phyloP scores from a whole-genome alignment of 2,329 filamentous ascomycete genomes.

The Graphilbum ipis-grandicollis region DNA sequence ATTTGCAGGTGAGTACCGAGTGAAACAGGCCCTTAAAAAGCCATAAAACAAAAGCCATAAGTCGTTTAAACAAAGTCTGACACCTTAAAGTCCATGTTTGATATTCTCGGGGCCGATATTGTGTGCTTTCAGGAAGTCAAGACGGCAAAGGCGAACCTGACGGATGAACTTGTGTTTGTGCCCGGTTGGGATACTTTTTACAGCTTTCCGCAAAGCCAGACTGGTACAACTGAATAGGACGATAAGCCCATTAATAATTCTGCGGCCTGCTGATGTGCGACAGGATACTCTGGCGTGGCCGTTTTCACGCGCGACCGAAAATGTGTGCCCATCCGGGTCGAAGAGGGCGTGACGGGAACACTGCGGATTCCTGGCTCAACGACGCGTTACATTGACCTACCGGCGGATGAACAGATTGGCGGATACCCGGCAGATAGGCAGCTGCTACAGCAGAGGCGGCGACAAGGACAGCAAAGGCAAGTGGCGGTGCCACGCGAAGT shows the following conservation, averaged over 20 bases:
- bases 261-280: constrained; percentile 1
- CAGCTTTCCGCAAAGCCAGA: constrained; percentile 83
- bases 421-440: constrained; percentile 66
- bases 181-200: constrained; percentile 95
- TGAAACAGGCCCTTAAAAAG: not conserved
- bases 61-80: too few relatives aligned
- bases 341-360: constrained; percentile 82
- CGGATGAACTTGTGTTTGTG: constrained; percentile 89
- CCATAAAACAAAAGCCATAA: not conserved
- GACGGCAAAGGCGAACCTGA: constrained; percentile 81
- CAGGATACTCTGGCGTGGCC: constrained; percentile 88
- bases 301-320: constrained; percentile 83
- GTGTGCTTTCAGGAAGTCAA: constrained; percentile 93
- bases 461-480: too few relatives aligned
- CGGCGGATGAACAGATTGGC: constrained; percentile 60
- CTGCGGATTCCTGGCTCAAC: constrained; percentile 57
- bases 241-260: not conserved
- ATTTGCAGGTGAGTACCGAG: not conserved
- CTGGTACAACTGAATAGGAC: constrained; percentile 34
- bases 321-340: constrained; percentile 74
- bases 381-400: constrained; percentile 56
- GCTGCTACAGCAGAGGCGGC: too few relatives aligned
- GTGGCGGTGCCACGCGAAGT: constrained; percentile 45
- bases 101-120: constrained; percentile 80
- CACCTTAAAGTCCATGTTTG: constrained; percentile 62